Percentiles rank a stretch among this genome's conserved stretches.
phyloP scores from a whole-genome alignment of 176 grass and related monocot species.

The Bromus sterilis region DNA sequence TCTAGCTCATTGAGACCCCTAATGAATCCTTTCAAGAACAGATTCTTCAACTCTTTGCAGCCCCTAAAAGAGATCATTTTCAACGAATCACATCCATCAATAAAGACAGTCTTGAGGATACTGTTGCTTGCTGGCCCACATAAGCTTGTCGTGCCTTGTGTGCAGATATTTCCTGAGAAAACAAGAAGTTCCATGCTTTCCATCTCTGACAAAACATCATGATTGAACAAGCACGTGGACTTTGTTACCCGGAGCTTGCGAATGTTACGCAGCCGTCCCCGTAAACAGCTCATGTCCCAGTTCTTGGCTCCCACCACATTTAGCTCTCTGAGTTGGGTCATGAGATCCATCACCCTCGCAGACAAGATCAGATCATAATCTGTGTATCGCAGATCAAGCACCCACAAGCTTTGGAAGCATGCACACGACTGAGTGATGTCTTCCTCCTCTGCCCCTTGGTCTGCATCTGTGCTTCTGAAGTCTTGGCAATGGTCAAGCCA shows the following conservation, averaged over 20 bases:
- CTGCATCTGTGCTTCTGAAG: background rate
- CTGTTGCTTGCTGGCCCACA: background rate
- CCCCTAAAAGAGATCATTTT: background rate
- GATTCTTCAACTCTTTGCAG: background rate
- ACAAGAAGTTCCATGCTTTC: background rate
- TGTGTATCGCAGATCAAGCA: background rate
- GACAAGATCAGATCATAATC: background rate
- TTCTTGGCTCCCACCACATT: background rate
- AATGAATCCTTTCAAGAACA: background rate
- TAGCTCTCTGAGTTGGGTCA: background rate
- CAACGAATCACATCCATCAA: background rate
- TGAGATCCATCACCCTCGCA: background rate
- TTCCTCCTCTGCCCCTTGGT: too few relatives aligned
- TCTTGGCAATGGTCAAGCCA: background rate
- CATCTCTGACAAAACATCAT: rapidly evolving
- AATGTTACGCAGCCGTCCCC: background rate
- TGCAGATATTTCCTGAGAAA: background rate
- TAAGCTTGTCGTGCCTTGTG: background rate
- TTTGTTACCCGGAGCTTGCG: background rate
- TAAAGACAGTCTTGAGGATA: background rate
- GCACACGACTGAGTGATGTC: rapidly evolving
- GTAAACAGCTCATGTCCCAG: background rate
- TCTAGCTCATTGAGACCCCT: background rate
- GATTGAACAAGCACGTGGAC: background rate
- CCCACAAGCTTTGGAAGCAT: background rate